Conservation (phyloP, 805 yeast species). For the Starmerella etchellsii region DNA sequence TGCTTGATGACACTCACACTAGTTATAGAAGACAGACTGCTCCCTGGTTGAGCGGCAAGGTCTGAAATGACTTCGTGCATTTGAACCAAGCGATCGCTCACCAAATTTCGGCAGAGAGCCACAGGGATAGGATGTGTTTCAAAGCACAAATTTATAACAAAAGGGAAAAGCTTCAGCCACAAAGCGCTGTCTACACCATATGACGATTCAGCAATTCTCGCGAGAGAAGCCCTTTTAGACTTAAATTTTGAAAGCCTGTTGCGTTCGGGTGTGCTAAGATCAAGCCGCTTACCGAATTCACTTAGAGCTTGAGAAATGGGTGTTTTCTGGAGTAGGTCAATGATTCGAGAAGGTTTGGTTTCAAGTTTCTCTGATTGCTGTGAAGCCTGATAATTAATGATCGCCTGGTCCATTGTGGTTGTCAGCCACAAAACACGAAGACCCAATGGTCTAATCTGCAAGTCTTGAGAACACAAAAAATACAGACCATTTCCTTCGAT, state of each 20-base stretch:
- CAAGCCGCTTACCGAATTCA: conserved; percentile 34
- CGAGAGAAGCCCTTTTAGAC: conserved; percentile 49
- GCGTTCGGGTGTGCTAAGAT: conserved; percentile 58
- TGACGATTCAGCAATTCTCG: conserved; percentile 73
- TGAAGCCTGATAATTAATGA: conserved; percentile 38
- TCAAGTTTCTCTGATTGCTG: conserved; percentile 12
- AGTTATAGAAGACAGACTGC: conserved; percentile 16
- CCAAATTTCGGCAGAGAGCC: conserved; percentile 82
- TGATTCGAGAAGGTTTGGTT: conserved; percentile 26
- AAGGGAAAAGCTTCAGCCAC: conserved; percentile 88
- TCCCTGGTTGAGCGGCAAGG: conserved; percentile 19
- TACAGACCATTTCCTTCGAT: conserved; percentile 92
- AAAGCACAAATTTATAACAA: conserved; percentile 54
- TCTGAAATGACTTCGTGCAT: conserved; percentile 34
- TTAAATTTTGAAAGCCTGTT: conserved; percentile 52
- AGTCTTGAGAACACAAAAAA: conserved; percentile 80
- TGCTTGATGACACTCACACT: conserved; percentile 48
- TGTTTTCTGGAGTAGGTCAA: conserved; percentile 59
- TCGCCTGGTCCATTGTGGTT: conserved; percentile 77
- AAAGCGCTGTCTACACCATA: conserved; percentile 91
- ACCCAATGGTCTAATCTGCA: conserved; percentile 60
- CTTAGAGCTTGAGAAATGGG: conserved; percentile 55
- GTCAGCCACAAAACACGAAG: conserved; percentile 61
- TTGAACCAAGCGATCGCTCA: conserved; percentile 78
- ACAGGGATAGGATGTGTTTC: conserved; percentile 82